Evolutionary conservation across 2,329 filamentous ascomycete species (phyloP).

Genomic region (Apiospora kogelbergensis): DNA sequence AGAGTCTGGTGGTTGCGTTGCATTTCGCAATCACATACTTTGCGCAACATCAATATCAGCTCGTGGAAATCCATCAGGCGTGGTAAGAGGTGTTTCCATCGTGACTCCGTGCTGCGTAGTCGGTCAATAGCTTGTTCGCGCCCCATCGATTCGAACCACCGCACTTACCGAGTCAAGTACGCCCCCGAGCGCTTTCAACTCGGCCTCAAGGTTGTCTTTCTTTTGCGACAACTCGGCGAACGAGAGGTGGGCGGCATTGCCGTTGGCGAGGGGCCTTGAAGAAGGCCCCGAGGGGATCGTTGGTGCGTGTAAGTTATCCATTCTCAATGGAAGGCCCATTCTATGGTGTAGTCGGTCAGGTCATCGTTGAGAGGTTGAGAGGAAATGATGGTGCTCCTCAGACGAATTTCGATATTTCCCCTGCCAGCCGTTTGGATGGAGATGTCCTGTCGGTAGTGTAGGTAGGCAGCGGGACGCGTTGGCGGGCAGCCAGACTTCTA

Average conservation of each 20-base stretch:
- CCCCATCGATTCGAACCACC: conserved; percentile 2
- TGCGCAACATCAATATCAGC: conserved; percentile 94
- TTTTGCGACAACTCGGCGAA: conserved; percentile 79
- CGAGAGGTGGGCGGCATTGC: conserved; percentile 62
- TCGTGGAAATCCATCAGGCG: conserved; percentile 87
- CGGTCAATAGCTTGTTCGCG: conserved; percentile 10
- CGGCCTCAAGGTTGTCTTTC: conserved; percentile 82
- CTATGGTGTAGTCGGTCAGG: conserved; percentile 17
- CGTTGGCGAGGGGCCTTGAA: conserved; percentile 59
- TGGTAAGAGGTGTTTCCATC: conserved; percentile 87
- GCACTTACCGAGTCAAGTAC: conserved; percentile 81
- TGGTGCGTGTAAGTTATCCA: conserved; percentile 59
- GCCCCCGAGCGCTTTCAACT: conserved; percentile 79
- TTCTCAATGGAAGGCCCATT: conserved; percentile 40
- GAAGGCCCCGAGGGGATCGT: conserved; percentile 73
- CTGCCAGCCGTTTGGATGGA: background rate
- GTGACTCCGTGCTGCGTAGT: conserved; percentile 75
- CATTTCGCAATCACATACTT: conserved; percentile 55
- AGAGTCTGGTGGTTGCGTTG: background rate
- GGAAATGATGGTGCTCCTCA: background rate
- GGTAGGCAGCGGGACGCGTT: conserved; percentile 1
- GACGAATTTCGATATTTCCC: background rate
- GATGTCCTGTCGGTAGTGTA: background rate
- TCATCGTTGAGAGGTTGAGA: conserved; percentile 18
- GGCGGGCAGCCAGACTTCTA: background rate